Percentiles rank a stretch among this genome's conserved stretches.
These are phyloP conservation scores for Cyberlindnera euphorbiae DNA, from an alignment of 805 yeast genomes.

Conservation along the genomic window DNA sequence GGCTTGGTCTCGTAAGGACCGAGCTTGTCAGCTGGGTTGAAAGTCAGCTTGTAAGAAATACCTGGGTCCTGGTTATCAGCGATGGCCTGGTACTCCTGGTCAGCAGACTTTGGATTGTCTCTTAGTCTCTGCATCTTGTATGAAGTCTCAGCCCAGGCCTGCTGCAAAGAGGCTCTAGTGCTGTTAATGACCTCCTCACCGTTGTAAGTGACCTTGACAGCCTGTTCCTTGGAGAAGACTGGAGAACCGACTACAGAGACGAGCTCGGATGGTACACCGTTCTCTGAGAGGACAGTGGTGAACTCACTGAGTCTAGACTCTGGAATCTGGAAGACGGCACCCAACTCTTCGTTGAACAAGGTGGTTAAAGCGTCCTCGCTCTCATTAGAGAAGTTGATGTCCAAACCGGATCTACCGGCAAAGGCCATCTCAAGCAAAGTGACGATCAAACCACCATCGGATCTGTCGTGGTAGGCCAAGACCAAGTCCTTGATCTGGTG, in stretches of 20 bases:
- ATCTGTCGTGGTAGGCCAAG: constrained; percentile 88
- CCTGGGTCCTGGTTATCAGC: constrained; percentile 88
- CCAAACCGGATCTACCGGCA: constrained; percentile 86
- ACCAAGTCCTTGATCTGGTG: constrained; percentile 59
- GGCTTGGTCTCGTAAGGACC: constrained; percentile 47
- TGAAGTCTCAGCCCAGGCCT: constrained; percentile 83
- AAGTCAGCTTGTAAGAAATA: constrained; percentile 73
- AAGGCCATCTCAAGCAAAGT: constrained; percentile 94
- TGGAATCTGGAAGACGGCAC: constrained; percentile 88
- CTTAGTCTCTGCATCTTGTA: constrained; percentile 85
- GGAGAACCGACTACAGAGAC: constrained; percentile 71
- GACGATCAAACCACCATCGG: constrained; percentile 92
- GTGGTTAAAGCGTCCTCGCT: constrained; percentile 43
- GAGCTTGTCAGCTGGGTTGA: constrained; percentile 49
- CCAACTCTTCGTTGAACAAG: constrained; percentile 89
- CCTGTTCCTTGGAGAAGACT: constrained; percentile 48
- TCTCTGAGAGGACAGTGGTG: constrained; percentile 44
- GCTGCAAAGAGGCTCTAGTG: constrained; percentile 70
- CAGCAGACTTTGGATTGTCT: constrained; percentile 89
- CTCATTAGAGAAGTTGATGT: constrained; percentile 39
- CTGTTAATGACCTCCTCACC: constrained; percentile 42
- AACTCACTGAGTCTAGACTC: constrained; percentile 51
- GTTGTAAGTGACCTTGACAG: constrained; percentile 43
- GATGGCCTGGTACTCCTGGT: constrained; percentile 75
- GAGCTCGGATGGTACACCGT: constrained; percentile 52